Percentiles rank a stretch among this genome's conserved stretches.
These are phyloP conservation scores for Didymella segeticola DNA, from an alignment of 2,329 filamentous ascomycete genomes.

Conservation along the genomic window DNA sequence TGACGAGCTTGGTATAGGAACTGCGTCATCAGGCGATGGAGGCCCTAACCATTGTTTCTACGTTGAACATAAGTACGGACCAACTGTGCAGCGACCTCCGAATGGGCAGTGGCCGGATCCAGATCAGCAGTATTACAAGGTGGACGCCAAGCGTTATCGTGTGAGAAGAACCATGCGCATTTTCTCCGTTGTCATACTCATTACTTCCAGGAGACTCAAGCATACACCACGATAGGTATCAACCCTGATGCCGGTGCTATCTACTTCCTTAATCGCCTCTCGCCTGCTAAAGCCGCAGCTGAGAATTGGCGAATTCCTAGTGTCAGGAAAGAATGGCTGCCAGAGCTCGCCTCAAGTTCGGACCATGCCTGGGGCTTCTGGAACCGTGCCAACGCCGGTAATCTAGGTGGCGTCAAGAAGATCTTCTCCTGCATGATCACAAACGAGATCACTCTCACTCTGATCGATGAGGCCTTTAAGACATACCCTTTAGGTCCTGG, in stretches of 20 bases:
- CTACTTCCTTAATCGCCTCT: conserved; percentile 17
- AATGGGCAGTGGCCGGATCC: conserved; percentile 8
- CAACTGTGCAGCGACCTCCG: conserved; percentile 10
- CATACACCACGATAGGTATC: conserved; percentile 19
- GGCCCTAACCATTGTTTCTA: conserved; percentile 23
- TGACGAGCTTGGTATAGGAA: conserved; percentile 15
- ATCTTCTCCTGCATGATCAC: conserved; percentile 18
- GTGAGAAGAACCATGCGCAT: background rate
- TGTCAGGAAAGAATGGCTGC: conserved; percentile 17
- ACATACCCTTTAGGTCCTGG: conserved; percentile 11
- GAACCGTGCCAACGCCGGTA: conserved; percentile 10
- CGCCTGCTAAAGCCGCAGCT: conserved; percentile 7
- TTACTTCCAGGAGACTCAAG: conserved; percentile 17
- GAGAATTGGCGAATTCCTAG: conserved; percentile 1
- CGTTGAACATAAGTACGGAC: conserved; percentile 20
- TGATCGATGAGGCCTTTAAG: conserved; percentile 18
- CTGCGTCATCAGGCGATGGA: conserved; percentile 3
- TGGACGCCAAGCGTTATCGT: conserved; percentile 18
- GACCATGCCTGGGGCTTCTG: conserved; percentile 32
- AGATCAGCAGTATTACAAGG: conserved; percentile 24
- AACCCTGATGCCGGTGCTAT: conserved; percentile 16
- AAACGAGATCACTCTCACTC: conserved; percentile 15
- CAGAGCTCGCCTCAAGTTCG: conserved; percentile 19
- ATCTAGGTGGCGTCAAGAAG: conserved; percentile 18
- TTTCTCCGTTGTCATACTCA: background rate